Percentiles rank a stretch among this genome's conserved stretches.
phyloP scores from a whole-genome alignment of 2,329 filamentous ascomycete genomes.

The Cladophialophora yegresii region DNA sequence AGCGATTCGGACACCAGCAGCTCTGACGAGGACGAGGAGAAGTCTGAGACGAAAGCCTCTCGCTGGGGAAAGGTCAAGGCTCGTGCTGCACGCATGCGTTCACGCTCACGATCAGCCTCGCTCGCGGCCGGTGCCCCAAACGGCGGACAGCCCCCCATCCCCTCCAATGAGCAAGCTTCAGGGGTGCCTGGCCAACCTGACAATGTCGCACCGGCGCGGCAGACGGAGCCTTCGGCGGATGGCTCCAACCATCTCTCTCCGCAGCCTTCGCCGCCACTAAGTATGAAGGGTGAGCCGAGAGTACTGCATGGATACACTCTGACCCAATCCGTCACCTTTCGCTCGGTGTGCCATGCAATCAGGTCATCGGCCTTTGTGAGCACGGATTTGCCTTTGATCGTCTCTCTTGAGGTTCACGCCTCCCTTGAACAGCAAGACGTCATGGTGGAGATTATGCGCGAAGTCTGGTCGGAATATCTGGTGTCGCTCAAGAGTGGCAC shows the following conservation, averaged over 20 bases:
- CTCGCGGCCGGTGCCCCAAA: background rate
- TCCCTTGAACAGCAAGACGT: constrained; percentile 78
- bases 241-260: constrained; percentile 22
- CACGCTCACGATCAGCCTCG: constrained; percentile 26
- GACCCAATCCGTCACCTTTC: constrained; percentile 81
- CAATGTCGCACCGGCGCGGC: background rate
- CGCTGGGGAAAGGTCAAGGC: constrained; percentile 33
- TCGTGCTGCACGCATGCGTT: constrained; percentile 33
- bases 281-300: constrained; percentile 65
- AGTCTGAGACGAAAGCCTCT: constrained; percentile 27
- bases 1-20: constrained; percentile 42
- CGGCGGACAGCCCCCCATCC: background rate
- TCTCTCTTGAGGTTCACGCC: constrained; percentile 90
- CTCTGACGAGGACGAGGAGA: constrained; percentile 33
- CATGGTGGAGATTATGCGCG: constrained; percentile 92
- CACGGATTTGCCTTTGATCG: constrained; percentile 78
- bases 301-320: constrained; percentile 86
- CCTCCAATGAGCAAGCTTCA: background rate
- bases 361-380: constrained; percentile 73
- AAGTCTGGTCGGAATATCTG: constrained; percentile 77
- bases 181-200: background rate
- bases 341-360: constrained; percentile 80
- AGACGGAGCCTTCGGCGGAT: constrained; percentile 5
- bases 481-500: constrained; percentile 59
- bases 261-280: constrained; percentile 18